Percentiles rank a stretch among this genome's conserved stretches.
phyloP scores from a whole-genome alignment of 768 basidiomycete genomes.

The Leccinum sublutescens region DNA sequence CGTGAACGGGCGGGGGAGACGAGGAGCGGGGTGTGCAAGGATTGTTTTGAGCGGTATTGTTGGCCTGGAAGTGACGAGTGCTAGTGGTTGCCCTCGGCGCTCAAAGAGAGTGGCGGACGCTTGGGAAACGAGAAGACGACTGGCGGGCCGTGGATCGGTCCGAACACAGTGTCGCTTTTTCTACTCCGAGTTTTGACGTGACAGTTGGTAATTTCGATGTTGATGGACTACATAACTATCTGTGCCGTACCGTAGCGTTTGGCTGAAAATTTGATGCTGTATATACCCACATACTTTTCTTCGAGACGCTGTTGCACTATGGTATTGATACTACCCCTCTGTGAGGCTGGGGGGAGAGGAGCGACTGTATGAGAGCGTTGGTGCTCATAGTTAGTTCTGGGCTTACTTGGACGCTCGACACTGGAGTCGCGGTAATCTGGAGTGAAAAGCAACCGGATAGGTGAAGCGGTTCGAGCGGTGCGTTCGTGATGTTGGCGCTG shows the following conservation, averaged over 20 bases:
- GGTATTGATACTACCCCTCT: not conserved
- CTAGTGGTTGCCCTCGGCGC: not conserved
- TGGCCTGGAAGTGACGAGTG: constrained; percentile 20
- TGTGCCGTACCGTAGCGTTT: not conserved
- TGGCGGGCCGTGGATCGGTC: not conserved
- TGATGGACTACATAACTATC: not conserved
- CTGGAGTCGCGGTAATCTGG: too few relatives aligned
- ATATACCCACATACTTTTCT: not conserved
- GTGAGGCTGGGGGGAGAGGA: too few relatives aligned
- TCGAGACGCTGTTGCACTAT: not conserved
- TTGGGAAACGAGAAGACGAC: not conserved
- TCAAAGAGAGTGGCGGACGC: not conserved
- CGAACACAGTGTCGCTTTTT: not conserved
- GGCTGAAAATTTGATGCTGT: too few relatives aligned
- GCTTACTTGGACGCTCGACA: too few relatives aligned
- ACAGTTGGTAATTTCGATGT: not conserved
- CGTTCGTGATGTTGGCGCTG: too few relatives aligned
- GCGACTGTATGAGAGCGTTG: too few relatives aligned
- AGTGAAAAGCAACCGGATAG: too few relatives aligned
- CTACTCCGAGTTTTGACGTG: not conserved
- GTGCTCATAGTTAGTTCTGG: too few relatives aligned
- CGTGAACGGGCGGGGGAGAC: constrained; percentile 25
- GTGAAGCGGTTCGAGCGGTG: too few relatives aligned
- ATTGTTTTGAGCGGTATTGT: constrained; percentile 34
- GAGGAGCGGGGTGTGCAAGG: constrained; percentile 32